Base-by-base conservation (phyloP, 257 asterid species). In the Scutellaria galericulata region DNA sequence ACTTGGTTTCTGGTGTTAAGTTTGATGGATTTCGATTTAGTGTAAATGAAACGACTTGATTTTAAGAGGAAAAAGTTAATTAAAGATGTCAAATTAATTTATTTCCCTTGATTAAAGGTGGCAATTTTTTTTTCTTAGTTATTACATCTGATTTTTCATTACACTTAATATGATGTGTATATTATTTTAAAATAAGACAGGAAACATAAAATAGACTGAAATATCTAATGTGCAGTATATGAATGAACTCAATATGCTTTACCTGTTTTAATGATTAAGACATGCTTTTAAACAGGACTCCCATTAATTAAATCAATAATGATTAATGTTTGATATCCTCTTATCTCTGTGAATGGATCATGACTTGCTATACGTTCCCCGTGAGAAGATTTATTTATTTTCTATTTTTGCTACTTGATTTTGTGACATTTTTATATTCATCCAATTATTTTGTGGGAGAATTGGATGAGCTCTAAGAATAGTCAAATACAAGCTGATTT, bases 331-430 rank as follows among this genome's bases (percentile, higher is more conserved):
- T 59, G 35, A 52, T 48, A 40, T 52, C 68, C 61, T 51, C 46
- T 20, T 51, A 67, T 52, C 62, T 58, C 64, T 42, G 63, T 22
- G 51, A 71, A 41, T 12, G 78, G 59, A 42, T 46, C 48, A 44
- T 75, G 72, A 44, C 67, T 55, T 71, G 46, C 4, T 7, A 51
- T 68, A 70, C 66, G 45, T 70, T 54, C 70, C 70, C 70, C 56
- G 63, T 77, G 78, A 63, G 12, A 70, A 61, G 68, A 67, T 77
- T 76, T 62, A 77, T 72, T 82, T 77, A 73, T 79, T 11, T 72
- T 31, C 35, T 15, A 6, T 15, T 60, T 77, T n/a, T 68, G 41
- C 41, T 56, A 56, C 37, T 64, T 73, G 42, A 62, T 70, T 70
- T 27, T 31, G 12, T 58, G 47, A 46, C 35, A 54, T 45, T 69